These are phyloP conservation scores for Forsythia suspensa DNA, from an alignment of 257 asterid genomes.

Conservation along the genomic window DNA sequence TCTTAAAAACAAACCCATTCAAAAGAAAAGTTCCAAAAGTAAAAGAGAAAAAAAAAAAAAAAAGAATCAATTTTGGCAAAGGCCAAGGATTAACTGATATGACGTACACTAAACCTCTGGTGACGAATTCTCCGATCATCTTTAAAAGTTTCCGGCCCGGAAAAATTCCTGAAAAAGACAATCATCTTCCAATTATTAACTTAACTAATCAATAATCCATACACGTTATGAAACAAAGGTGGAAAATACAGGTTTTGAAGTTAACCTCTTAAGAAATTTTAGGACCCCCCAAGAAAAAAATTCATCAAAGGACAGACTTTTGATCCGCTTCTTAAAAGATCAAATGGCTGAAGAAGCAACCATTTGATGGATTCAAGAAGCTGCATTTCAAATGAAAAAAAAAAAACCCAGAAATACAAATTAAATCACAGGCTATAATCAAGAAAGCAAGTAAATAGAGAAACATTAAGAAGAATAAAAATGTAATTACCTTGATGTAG, in stretches of 20 bases:
- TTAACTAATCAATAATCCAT: constrained; percentile 1
- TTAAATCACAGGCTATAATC: too few relatives aligned
- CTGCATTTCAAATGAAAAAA: background rate
- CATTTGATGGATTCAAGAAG: background rate
- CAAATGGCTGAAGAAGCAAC: constrained; percentile 16
- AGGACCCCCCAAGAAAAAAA: background rate
- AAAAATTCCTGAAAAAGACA: constrained; percentile 13
- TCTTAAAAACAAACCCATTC: constrained; percentile 5
- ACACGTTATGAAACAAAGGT: background rate
- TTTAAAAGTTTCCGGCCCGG: constrained; percentile 16
- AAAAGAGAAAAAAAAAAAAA: background rate
- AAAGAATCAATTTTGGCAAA: constrained; percentile 28
- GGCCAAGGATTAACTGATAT: background rate
- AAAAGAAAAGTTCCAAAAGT: background rate
- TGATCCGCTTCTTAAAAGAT: background rate
- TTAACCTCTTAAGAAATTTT: background rate
- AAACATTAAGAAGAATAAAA: background rate
- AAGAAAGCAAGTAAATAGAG: background rate
- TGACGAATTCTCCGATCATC: constrained; percentile 78
- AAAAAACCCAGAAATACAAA: background rate
- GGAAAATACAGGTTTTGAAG: background rate
- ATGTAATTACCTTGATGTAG: constrained; percentile 15
- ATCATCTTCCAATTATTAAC: background rate
- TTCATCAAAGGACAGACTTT: background rate
- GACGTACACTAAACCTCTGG: constrained; percentile 62